Conservation (phyloP, 148 eudicot species). For the Fallopia convolvulus region DNA sequence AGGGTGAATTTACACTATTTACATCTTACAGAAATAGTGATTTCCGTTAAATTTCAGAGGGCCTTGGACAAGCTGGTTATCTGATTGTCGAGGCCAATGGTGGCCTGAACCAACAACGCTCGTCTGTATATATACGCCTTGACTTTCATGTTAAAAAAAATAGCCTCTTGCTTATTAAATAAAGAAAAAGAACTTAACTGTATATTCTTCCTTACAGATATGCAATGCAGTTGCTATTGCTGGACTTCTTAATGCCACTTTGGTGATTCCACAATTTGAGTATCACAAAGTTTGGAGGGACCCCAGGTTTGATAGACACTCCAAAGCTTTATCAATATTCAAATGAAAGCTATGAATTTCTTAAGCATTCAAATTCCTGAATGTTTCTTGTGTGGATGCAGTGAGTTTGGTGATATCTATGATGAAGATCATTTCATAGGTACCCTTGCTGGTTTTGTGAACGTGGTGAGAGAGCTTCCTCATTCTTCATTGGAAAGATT, state of each 20-base stretch:
- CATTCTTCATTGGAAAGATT: constrained; percentile 40
- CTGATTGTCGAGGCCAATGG: constrained; percentile 83
- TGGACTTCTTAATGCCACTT: constrained; percentile 58
- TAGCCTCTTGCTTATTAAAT: background rate
- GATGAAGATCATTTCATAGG: constrained; percentile 63
- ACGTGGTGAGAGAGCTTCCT: constrained; percentile 51
- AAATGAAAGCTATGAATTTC: no score
- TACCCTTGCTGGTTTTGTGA: constrained; percentile 40
- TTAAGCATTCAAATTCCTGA: background rate
- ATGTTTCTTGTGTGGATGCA: constrained; percentile 17
- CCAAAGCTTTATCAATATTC: background rate
- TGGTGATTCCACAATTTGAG: constrained; percentile 69
- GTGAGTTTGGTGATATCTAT: constrained; percentile 67
- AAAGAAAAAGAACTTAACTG: background rate
- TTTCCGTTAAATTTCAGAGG: constrained; percentile 14
- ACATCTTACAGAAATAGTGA: background rate
- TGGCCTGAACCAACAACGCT: constrained; percentile 83
- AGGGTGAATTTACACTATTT: background rate
- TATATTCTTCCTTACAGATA: constrained; percentile 43
- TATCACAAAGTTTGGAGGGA: constrained; percentile 83
- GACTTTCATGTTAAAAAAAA: background rate
- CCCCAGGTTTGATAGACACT: constrained; percentile 36
- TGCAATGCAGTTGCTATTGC: constrained; percentile 96
- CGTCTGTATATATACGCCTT: constrained; percentile 47
- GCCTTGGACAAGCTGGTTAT: constrained; percentile 27